phyloP scores from a whole-genome alignment of 83 land plant species.

The Picea engelmannii region DNA sequence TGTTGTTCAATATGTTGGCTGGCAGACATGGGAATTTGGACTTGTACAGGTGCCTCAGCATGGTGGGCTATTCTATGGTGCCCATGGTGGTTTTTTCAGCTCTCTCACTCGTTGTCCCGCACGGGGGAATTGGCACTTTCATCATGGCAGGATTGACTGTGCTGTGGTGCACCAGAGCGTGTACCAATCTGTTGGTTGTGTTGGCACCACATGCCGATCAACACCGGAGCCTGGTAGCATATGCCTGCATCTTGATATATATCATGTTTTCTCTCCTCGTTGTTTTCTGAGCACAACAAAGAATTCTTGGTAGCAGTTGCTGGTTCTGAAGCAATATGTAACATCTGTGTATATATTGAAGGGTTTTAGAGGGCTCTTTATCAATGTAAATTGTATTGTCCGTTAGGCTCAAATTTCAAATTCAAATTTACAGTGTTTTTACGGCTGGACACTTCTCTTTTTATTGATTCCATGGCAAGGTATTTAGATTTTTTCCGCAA shows the following conservation, averaged over 20 bases:
- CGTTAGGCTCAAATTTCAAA: no score
- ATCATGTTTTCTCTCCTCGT: constrained; percentile 71
- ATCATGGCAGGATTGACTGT: constrained; percentile 52
- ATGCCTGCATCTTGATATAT: constrained; percentile 76
- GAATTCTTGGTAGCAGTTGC: no score
- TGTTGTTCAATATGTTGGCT: constrained; percentile 89
- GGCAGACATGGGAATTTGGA: constrained; percentile 85
- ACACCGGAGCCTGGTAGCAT: constrained; percentile 71
- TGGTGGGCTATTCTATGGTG: constrained; percentile 90
- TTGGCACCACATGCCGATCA: constrained; percentile 68
- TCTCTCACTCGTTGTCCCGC: constrained; percentile 66
- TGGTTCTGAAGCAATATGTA: no score
- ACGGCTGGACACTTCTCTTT: no score
- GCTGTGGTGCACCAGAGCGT: constrained; percentile 83
- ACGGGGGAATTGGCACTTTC: constrained; percentile 43
- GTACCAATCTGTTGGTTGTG: constrained; percentile 58
- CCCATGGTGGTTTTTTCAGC: constrained; percentile 91
- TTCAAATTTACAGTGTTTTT: no score
- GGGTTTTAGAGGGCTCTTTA: no score
- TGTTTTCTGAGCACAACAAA: constrained; percentile 48
- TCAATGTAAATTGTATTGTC: no score
- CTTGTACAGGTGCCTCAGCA: constrained; percentile 79
- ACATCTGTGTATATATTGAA: no score
- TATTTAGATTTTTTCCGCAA: no score
- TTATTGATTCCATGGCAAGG: no score